phyloP scores from a whole-genome alignment of 1,284 basidiomycete genomes.

The Sporisorium iseilematis-ciliati region DNA sequence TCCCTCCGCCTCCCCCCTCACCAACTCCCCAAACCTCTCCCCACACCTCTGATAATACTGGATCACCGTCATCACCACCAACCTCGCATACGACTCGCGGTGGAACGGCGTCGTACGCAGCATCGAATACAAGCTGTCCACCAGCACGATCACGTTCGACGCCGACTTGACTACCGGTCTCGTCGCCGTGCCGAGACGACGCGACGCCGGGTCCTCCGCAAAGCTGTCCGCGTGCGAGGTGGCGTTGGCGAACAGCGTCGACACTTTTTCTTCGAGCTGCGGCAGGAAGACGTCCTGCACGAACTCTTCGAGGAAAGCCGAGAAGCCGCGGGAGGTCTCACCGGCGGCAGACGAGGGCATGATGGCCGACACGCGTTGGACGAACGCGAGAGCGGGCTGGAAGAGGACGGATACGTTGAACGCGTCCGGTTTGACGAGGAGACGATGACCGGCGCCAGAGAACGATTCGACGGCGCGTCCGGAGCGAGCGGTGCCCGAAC shows the following conservation, averaged over 20 bases:
- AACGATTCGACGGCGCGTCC: conserved; percentile 23
- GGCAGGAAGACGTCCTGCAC: conserved; percentile 92
- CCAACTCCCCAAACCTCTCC: conserved; percentile 83
- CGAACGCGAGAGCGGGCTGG: conserved; percentile 88
- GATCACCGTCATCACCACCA: conserved; percentile 93
- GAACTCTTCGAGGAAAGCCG: conserved; percentile 88
- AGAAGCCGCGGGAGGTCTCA: conserved; percentile 74
- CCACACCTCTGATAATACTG: conserved; percentile 96
- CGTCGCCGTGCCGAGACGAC: conserved; percentile 62
- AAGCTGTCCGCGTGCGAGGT: conserved; percentile 78
- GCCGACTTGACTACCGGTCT: conserved; percentile 86
- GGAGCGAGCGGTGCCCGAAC: not conserved
- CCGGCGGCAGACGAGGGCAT: conserved; percentile 63
- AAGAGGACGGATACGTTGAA: conserved; percentile 96
- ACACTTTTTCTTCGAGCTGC: conserved; percentile 92
- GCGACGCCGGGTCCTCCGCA: conserved; percentile 40
- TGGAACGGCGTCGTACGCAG: conserved; percentile 94
- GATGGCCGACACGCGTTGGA: conserved; percentile 75
- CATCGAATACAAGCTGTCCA: conserved; percentile 93
- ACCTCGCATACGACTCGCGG: conserved; percentile 82
- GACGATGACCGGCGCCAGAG: conserved; percentile 79
- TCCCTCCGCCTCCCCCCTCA: conserved; percentile 74
- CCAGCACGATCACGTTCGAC: conserved; percentile 86
- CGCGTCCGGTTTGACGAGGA: conserved; percentile 88
- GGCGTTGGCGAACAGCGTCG: conserved; percentile 49